Evolutionary conservation across 257 asterid species (phyloP).

Genomic region (Capsicum chinense): DNA sequence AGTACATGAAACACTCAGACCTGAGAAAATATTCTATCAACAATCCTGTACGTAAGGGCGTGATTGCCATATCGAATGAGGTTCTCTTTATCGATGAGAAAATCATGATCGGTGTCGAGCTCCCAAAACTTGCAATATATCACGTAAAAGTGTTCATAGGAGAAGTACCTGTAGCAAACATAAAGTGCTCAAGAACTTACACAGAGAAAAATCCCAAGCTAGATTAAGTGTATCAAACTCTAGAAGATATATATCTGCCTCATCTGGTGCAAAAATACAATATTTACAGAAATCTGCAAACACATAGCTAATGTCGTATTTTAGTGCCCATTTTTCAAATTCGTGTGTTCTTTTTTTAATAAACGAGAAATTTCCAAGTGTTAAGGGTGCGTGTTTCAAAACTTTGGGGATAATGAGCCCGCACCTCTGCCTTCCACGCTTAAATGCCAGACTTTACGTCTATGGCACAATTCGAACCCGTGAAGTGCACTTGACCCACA

Average conservation of each 20-base stretch:
- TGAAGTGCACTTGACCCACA: background rate
- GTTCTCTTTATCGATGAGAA: conserved; percentile 95
- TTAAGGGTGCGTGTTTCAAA: background rate
- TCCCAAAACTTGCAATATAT: conserved; percentile 99
- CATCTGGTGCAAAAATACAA: background rate
- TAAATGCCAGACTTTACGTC: background rate
- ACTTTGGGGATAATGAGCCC: background rate
- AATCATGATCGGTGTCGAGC: conserved; percentile 98
- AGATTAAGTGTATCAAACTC: background rate
- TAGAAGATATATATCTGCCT: background rate
- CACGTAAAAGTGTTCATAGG: conserved; percentile 98
- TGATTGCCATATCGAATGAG: conserved; percentile 99
- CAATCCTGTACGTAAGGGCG: conserved; percentile 98
- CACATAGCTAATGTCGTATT: background rate
- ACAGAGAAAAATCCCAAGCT: background rate
- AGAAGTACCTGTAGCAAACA: conserved; percentile 82
- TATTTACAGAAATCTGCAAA: background rate
- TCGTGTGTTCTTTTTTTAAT: background rate
- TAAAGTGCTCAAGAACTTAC: conserved; percentile 15
- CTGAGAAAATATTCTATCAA: conserved; percentile 99
- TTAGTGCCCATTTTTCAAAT: conserved; percentile 6
- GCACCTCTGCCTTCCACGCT: background rate
- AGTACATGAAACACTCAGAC: conserved; percentile 51
- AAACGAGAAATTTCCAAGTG: background rate
- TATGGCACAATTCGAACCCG: background rate